These are phyloP conservation scores for Fusarium beomiforme DNA, from an alignment of 2,329 filamentous ascomycete species.

Conservation along the genomic window DNA sequence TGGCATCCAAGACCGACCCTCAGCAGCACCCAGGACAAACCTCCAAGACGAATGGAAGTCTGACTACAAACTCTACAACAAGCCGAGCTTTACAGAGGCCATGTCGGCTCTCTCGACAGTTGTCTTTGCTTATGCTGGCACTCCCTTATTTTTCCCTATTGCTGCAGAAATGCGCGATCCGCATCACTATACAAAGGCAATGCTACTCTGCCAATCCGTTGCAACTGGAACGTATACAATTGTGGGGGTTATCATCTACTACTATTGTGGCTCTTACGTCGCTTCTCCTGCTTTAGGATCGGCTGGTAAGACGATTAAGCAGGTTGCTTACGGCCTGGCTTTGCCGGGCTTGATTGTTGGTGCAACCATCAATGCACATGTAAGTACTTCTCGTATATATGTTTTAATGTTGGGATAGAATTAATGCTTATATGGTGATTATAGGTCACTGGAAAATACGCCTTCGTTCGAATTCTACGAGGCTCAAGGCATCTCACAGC, in stretches of 20 bases:
- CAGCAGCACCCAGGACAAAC: constrained; percentile 14
- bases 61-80: constrained; percentile 45
- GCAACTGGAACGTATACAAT: constrained; percentile 47
- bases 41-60: constrained; percentile 39
- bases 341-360: constrained; percentile 44
- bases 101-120: constrained; percentile 47
- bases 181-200: constrained; percentile 38
- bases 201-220: constrained; percentile 42
- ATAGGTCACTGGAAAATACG: constrained; percentile 28
- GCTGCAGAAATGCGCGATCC: constrained; percentile 47
- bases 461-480: constrained; percentile 38
- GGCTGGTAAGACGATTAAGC: constrained; percentile 55
- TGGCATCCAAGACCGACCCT: constrained; percentile 32
- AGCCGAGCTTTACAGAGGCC: constrained; percentile 46
- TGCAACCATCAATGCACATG: constrained; percentile 40
- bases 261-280: constrained; percentile 58
- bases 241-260: constrained; percentile 55
- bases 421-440: neutral
- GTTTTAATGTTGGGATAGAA: neutral
- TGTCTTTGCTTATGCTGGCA: constrained; percentile 52
- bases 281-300: constrained; percentile 59
- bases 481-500: constrained; percentile 44
- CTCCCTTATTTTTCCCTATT: constrained; percentile 49
- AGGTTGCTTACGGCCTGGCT: constrained; percentile 53
- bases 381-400: constrained; percentile 11